Base-by-base conservation (phyloP, 257 asterid species). In the Cordia subcordata region DNA sequence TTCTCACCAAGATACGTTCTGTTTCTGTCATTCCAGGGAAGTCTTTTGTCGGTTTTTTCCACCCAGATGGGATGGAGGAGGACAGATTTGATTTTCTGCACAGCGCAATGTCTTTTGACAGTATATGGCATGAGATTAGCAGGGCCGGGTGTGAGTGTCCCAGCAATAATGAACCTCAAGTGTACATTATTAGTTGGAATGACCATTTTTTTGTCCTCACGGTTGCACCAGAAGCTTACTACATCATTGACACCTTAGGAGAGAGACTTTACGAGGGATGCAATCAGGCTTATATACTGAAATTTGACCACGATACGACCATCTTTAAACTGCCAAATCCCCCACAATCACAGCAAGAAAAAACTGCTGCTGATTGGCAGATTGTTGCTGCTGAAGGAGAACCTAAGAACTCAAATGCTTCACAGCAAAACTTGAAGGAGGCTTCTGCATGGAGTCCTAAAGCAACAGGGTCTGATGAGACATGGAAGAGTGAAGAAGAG, bases 221-320 rank as follows among this genome's bases (percentile, higher is more conserved):
- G 76, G 90, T 88, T 11, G 96, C 84, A 49, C 53, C 56, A 0
- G 90, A 88, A 57, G 97, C 96, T 17, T 88, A 81, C 75, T 92
- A 82, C 71, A 82, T 92, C 14, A 86, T 92, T 35, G 97, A 92
- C 68, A 92, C 97, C 5, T 74, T 92, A 61, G 99, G 99, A 14
- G 99, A 92, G 75, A 72, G 99, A 14, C 77, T 92, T 66, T 82
- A 81, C 5, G 99, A 92, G 77, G 99, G 99, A 11, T 92, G 99
- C 80, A 71, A 55, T 64, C 89, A 86, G 75, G 99, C 99, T 69
- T 92, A 88, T 72, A 80, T 92, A 54, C 82, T 92, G 65, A 92
- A 86, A 75, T 92, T 92, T 37, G 89, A 86, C 75, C 70, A 68
- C 60, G 65, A 68, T 10, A 84, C 96, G 1, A 40, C 75, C 20